Conservation (phyloP, 1,284 basidiomycete species). For the Exobasidium cylindrosporum region DNA sequence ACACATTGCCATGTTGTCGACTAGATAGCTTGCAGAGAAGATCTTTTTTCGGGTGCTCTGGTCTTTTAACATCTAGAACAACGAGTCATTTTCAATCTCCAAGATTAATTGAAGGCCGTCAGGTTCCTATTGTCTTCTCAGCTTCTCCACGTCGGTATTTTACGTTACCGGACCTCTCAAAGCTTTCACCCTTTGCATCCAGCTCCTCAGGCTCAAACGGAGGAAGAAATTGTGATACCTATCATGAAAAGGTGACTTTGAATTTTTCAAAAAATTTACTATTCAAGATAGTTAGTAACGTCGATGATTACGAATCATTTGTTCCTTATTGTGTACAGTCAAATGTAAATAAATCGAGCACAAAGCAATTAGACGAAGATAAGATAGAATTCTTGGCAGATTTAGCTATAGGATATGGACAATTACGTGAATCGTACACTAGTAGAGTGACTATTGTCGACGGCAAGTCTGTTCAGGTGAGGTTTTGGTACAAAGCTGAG, state of each 20-base stretch:
- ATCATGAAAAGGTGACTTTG: conserved; percentile 5
- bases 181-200: conserved; percentile 3
- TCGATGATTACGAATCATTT: conserved; percentile 1
- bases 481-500: neutral
- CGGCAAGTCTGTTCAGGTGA: conserved; percentile 5
- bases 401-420: conserved; percentile 2
- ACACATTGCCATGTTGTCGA: neutral
- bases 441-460: conserved; percentile 5
- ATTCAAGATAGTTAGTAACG: conserved; percentile 1
- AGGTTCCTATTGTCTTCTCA: neutral
- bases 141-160: neutral
- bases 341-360: neutral
- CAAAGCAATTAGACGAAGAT: neutral
- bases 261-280: neutral
- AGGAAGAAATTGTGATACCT: neutral
- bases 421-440: conserved; percentile 4
- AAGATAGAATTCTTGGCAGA: conserved; percentile 6
- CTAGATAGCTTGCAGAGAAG: neutral
- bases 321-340: conserved; percentile 9
- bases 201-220: neutral
- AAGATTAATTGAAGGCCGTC: too few species aligned
- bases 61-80: too few species aligned
- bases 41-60: too few species aligned
- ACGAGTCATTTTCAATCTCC: too few species aligned
- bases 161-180: neutral